phyloP scores from a whole-genome alignment of 169 alveolate genomes.

The Perkinsus marinus region DNA sequence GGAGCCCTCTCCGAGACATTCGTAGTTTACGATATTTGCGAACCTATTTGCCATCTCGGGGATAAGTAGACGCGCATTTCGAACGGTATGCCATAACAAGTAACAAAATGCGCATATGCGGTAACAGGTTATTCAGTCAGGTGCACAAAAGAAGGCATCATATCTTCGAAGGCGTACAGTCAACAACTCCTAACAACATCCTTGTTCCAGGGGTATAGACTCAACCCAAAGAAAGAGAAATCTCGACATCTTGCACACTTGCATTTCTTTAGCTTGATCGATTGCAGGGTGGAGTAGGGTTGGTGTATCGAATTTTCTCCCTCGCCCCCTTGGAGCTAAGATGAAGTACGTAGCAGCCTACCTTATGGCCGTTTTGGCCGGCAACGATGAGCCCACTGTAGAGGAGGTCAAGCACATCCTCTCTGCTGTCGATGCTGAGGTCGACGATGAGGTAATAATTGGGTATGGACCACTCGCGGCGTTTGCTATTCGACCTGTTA shows the following conservation, averaged over 20 bases:
- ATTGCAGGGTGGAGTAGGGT: neutral
- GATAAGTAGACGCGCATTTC: too few relatives aligned
- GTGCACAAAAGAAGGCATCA: too few relatives aligned
- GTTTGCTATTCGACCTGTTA: neutral
- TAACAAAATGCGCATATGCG: too few relatives aligned
- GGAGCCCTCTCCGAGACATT: too few relatives aligned
- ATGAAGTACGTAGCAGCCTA: conserved; percentile 55
- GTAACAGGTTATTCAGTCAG: too few relatives aligned
- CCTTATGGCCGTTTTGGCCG: conserved; percentile 40
- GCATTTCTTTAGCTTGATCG: neutral
- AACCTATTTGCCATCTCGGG: too few relatives aligned
- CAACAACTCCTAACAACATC: too few relatives aligned
- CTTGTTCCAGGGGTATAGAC: too few relatives aligned
- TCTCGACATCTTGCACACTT: neutral
- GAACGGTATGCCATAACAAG: too few relatives aligned
- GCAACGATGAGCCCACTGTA: conserved; percentile 38
- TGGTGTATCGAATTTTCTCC: neutral
- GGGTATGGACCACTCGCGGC: neutral
- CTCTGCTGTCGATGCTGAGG: conserved; percentile 38
- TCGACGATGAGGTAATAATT: conserved; percentile 11
- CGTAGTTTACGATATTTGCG: too few relatives aligned
- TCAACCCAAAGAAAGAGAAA: neutral
- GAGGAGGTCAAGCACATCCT: conserved; percentile 28
- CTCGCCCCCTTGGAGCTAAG: conserved; percentile 8
- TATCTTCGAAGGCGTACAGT: too few relatives aligned